These are phyloP conservation scores for Cyberlindnera galapagoensis DNA, from an alignment of 805 yeast species.

Conservation along the genomic window DNA sequence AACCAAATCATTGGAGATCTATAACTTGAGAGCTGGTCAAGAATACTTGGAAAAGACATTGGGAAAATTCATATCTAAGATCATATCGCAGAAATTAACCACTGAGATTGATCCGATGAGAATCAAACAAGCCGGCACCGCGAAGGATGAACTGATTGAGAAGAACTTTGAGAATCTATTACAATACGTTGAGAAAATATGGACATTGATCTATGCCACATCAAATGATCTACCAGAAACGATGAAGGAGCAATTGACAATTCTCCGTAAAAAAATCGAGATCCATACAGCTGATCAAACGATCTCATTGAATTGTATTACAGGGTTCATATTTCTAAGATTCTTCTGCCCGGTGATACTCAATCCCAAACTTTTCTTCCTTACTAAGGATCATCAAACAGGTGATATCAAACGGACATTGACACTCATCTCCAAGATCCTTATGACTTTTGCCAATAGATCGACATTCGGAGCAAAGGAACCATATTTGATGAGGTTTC, in stretches of 20 bases:
- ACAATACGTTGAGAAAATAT: constrained; percentile 47
- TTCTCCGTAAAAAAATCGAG: constrained; percentile 59
- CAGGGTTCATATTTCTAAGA: constrained; percentile 79
- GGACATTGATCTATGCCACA: constrained; percentile 60
- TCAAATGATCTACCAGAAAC: constrained; percentile 69
- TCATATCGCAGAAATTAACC: constrained; percentile 43
- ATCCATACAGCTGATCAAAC: constrained; percentile 44
- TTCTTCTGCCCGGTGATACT: constrained; percentile 87
- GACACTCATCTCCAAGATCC: constrained; percentile 72
- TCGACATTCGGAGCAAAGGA: constrained; percentile 76
- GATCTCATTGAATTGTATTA: constrained; percentile 60
- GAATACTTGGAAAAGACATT: constrained; percentile 69
- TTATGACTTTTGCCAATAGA: constrained; percentile 75
- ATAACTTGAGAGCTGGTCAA: constrained; percentile 69
- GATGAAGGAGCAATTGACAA: constrained; percentile 57
- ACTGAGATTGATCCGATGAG: constrained; percentile 77
- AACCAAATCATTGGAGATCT: constrained; percentile 75
- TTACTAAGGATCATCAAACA: constrained; percentile 64
- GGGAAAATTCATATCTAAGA: constrained; percentile 56
- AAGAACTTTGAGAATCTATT: constrained; percentile 44
- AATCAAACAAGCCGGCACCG: constrained; percentile 30
- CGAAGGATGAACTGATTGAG: constrained; percentile 36
- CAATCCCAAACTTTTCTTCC: constrained; percentile 79
- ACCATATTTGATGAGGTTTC: constrained; percentile 68
- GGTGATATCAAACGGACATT: constrained; percentile 71